A percentile compares a stretch with the other conserved stretches of the same genome.
Evolutionary conservation across 768 basidiomycete species (phyloP).

Genomic region (Russula ochroleuca): DNA sequence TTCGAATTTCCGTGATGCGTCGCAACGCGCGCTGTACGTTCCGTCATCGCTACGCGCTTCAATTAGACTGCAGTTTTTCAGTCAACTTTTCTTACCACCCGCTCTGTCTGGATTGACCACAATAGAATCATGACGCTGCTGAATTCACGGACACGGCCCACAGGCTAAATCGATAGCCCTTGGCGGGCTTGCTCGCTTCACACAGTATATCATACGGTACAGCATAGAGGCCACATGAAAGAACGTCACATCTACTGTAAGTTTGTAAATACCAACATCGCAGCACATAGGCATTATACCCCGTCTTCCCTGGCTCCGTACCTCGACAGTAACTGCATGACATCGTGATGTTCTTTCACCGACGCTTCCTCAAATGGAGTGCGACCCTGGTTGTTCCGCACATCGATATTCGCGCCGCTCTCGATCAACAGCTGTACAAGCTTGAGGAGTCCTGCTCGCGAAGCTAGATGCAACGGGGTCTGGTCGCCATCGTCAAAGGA

Average conservation of each 20-base stretch:
- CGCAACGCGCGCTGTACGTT: too few species aligned
- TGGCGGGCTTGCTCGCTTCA: too few species aligned
- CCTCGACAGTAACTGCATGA: neutral
- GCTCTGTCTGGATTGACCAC: conserved; percentile 31
- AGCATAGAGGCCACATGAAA: neutral
- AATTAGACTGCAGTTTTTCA: too few species aligned
- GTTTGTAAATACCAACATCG: neutral
- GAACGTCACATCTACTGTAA: neutral
- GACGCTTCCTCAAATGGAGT: neutral
- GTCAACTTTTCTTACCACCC: too few species aligned
- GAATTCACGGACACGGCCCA: too few species aligned
- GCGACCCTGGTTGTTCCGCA: neutral
- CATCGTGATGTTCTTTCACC: neutral
- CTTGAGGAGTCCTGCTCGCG: neutral
- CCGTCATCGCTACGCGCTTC: too few species aligned
- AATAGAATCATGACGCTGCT: too few species aligned
- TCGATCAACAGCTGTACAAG: neutral
- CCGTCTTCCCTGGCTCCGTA: neutral
- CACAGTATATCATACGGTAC: neutral
- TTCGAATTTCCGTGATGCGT: neutral
- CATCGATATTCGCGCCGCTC: neutral
- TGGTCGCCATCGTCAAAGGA: neutral
- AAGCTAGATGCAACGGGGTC: neutral
- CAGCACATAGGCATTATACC: neutral
- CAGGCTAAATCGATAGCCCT: too few species aligned